Evolutionary conservation across 1,139 yeast species (phyloP).

Genomic region (Suzukiozyma palmioleophila): DNA sequence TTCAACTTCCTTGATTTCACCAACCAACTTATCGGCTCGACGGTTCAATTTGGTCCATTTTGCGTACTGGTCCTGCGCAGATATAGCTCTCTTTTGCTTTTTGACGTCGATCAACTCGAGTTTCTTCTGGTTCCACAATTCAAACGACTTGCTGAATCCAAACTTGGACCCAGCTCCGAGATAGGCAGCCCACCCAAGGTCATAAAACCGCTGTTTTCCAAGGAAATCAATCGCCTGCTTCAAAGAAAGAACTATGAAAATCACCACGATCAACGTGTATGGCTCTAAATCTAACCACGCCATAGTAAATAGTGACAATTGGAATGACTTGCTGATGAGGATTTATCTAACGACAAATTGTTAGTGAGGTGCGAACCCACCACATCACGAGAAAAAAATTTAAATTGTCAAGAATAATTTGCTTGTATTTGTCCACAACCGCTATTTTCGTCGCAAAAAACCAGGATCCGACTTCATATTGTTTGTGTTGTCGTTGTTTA

Average conservation of each 20-base stretch:
- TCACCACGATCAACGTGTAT: slow-evolving; percentile 21
- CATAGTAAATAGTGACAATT: not conserved
- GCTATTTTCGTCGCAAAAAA: no score
- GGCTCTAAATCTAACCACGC: slow-evolving; percentile 24
- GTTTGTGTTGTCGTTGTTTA: not conserved
- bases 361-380: not conserved
- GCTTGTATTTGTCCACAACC: no score
- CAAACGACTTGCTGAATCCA: slow-evolving; percentile 23
- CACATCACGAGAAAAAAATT: slow-evolving; percentile 1
- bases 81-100: slow-evolving; percentile 54
- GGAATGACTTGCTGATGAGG: not conserved
- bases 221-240: slow-evolving; percentile 27
- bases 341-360: not conserved
- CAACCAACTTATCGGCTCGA: slow-evolving; percentile 53
- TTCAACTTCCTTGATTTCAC: slow-evolving; percentile 45
- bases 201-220: slow-evolving; percentile 34
- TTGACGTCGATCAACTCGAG: slow-evolving; percentile 44
- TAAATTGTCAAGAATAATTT: not conserved
- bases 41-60: slow-evolving; percentile 93
- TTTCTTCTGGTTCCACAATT: slow-evolving; percentile 34
- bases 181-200: slow-evolving; percentile 39
- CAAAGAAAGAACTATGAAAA: slow-evolving; percentile 27
- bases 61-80: slow-evolving; percentile 93
- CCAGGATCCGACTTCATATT: no score
- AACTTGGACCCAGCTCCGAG: slow-evolving; percentile 29